These are phyloP conservation scores for Starmerella apicola DNA, from an alignment of 805 yeast genomes.

Conservation along the genomic window DNA sequence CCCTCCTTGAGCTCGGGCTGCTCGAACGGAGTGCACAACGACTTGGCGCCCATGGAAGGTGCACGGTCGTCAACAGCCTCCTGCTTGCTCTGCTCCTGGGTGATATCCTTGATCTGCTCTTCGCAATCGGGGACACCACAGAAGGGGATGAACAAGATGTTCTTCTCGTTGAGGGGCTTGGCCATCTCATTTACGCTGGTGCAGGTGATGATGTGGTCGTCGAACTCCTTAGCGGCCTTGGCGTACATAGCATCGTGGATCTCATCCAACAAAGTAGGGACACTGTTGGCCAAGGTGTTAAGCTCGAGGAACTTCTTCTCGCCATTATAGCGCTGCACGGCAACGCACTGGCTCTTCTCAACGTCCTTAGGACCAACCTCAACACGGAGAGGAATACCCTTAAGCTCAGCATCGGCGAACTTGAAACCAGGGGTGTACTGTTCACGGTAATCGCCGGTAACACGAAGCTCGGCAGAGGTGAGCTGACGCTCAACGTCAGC, in stretches of 20 bases:
- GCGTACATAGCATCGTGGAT: constrained; percentile 65
- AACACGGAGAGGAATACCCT: constrained; percentile 86
- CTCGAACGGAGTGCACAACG: constrained; percentile 88
- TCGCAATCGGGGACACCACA: constrained; percentile 93
- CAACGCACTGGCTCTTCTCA: constrained; percentile 63
- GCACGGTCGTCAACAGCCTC: constrained; percentile 87
- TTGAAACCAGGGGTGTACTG: constrained; percentile 98
- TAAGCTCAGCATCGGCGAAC: constrained; percentile 92
- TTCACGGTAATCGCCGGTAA: constrained; percentile 76
- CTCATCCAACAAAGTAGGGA: constrained; percentile 68
- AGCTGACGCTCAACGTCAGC: constrained; percentile 53
- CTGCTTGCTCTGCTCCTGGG: constrained; percentile 65
- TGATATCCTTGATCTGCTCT: constrained; percentile 86
- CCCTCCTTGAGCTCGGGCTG: constrained; percentile 73
- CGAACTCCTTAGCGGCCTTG: constrained; percentile 72
- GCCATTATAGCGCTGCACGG: constrained; percentile 87
- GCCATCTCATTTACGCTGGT: constrained; percentile 86
- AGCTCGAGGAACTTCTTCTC: constrained; percentile 58
- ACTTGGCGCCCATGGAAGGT: constrained; percentile 99
- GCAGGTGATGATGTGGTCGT: constrained; percentile 69
- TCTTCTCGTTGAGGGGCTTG: constrained; percentile 80
- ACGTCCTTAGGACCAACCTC: constrained; percentile 97
- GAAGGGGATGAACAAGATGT: constrained; percentile 90
- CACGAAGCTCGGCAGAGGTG: constrained; percentile 53
- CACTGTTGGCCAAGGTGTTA: constrained; percentile 47